Base-by-base conservation (phyloP, 768 basidiomycete species). In the Leccinellum albellum region DNA sequence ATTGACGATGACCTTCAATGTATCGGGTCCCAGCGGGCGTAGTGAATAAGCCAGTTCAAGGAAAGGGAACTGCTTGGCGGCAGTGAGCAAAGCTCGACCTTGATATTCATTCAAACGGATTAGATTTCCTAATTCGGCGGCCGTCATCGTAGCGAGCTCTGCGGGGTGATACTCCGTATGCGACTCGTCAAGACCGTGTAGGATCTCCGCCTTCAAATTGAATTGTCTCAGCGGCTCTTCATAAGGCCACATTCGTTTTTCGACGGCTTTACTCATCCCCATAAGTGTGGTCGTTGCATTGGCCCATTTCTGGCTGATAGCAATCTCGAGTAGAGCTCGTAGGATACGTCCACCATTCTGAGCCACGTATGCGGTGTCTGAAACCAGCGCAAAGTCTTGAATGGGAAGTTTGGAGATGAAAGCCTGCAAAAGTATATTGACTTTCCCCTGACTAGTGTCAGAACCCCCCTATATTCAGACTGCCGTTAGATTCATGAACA, bases 321-420 rank as follows among this genome's bases (percentile, higher is more conserved):
- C 93, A 29, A 98, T 96, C 69, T 99, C 97, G 15, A 98, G 82
- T 1, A 99, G 78, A 44, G 94, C 92, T n/a, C 97, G 86, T 53
- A 92, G 80, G 61, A 99, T 98, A 58, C 97, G 89, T 17, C 89
- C 94, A 15, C 88, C 91, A 65, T 98, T 99, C 68, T 98, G 95
- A 23, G 94, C 91, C 42, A 86, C 92, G 67, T 96, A 99, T 2
- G 88, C 92, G 67, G 85, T 88, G 68, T 99, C 97, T 1, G 97
- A 98, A 7, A 98, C 88, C 57, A 99, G 77, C 9, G 97, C 97
- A 65, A 97, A 99, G 73, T 99, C 97, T 58, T 97, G 89, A 14
- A 97, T 76, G n/a, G 77, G 75, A 45, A 83, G 79, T 47, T 82
- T 76, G 35, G 94, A 97, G 60, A 99, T 93, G 71, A 83, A 91